Conservation (phyloP, 345 rosid species). For the Euphorbia pulcherrima region DNA sequence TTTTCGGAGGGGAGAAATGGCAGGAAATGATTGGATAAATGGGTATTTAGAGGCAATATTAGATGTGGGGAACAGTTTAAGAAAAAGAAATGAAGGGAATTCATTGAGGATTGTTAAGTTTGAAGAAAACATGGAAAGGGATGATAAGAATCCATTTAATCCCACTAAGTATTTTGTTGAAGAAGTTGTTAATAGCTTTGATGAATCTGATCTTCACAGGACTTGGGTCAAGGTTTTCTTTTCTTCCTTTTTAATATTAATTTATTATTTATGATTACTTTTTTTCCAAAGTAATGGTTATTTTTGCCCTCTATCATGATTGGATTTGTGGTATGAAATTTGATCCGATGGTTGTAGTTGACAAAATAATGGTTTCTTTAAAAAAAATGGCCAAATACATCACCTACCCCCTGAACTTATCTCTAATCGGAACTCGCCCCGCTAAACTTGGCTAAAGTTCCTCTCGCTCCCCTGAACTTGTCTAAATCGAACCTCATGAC, state of each 20-base stretch:
- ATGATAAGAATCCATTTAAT: conserved; percentile 49
- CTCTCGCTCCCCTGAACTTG: too few relatives aligned
- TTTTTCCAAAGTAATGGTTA: too few relatives aligned
- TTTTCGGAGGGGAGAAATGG: conserved; percentile 35
- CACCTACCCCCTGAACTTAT: too few relatives aligned
- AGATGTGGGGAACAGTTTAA: conserved; percentile 58
- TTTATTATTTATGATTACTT: neutral
- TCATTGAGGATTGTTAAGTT: conserved; percentile 43
- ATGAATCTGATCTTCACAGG: conserved; percentile 77
- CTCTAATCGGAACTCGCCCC: too few relatives aligned
- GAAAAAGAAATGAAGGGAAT: conserved; percentile 46
- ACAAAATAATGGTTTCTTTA: too few relatives aligned
- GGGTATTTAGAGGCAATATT: conserved; percentile 84
- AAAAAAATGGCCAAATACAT: too few relatives aligned
- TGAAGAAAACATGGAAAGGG: conserved; percentile 39
- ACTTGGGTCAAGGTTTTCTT: conserved; percentile 75
- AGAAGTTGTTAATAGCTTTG: conserved; percentile 77
- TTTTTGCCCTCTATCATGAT: too few relatives aligned
- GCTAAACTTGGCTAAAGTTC: too few relatives aligned
- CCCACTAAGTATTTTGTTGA: conserved; percentile 81
- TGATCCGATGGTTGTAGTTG: too few relatives aligned
- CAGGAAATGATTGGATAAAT: conserved; percentile 86
- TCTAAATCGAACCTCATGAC: too few relatives aligned
- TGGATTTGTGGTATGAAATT: too few relatives aligned
- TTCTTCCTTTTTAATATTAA: neutral